Evolutionary conservation across 768 basidiomycete genomes (phyloP), one percentile per base, ranked within the genome.

Genomic region (Asterophora parasitica): DNA sequence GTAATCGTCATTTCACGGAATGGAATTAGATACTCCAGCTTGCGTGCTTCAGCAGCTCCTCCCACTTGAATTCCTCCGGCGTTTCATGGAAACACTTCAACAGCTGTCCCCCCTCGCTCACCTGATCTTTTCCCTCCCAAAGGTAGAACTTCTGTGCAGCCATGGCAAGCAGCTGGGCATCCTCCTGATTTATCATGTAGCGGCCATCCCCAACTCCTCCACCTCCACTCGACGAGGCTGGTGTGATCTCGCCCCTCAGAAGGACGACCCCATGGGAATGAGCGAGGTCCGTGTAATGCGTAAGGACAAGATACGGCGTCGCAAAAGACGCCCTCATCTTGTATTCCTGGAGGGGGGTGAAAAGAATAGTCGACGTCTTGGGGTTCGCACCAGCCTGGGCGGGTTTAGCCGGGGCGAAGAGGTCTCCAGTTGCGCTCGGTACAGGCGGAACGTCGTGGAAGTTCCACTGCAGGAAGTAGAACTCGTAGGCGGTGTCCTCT

Each of bases 291-390:
- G 94, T 86, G 66, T 98, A 97, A 64, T 90, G 82, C 4, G 94
- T 97, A 32, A 97, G 59, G 17, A 88, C 87, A 19, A 99, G 75
- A 61, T 92, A 89, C 1, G 95, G 94, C 4, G 92, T 93, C 6
- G 96, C 88, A 64, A 85, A 97, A 13, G 85, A 76, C 44, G 77
- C 76, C 33, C 87, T 83, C 48, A 82, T 67, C 65, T 96, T 95
- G 78, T 91, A 99, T 68, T 97, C 95, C 55, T 88, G 85, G 35
- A 98, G 74, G 2, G 94, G 89, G 0, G 96, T 93, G 72, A 95
- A 95, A 30, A 98, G 74, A 44, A 95, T 75, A 0, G 92, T 93
- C 5, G 92, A 81, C 2, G 68, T 70, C 43, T 70, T 12, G 81
- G 78, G 54, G 80, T 79, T 34, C 61, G 54, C 11, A 61, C 58